Percentiles rank a stretch among this genome's conserved stretches.
phyloP scores from a whole-genome alignment of 106 monocot genomes.

The Triglochin maritima region DNA sequence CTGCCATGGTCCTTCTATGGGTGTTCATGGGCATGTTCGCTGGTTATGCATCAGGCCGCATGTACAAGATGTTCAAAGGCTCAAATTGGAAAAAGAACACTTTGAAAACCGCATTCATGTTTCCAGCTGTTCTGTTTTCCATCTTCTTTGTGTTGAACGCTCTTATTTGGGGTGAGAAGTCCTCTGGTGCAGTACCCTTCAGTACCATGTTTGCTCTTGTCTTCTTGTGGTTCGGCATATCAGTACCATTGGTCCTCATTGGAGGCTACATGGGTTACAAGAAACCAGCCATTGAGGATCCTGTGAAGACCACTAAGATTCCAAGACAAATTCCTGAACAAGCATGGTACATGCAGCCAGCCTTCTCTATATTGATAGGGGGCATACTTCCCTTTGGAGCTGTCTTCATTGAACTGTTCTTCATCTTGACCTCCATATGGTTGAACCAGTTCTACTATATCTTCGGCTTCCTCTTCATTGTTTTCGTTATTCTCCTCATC shows the following conservation, averaged over 20 bases:
- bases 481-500: conserved; percentile 54
- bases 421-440: conserved; percentile 65
- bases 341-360: conserved; percentile 67
- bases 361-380: conserved; percentile 59
- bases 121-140: conserved; percentile 47
- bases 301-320: conserved; percentile 63
- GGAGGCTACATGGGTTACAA: conserved; percentile 60
- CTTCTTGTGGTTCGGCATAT: conserved; percentile 66
- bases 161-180: conserved; percentile 67
- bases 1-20: conserved; percentile 68
- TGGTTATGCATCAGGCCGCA: conserved; percentile 49
- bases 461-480: conserved; percentile 67
- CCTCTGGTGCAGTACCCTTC: conserved; percentile 67
- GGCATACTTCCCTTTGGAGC: conserved; percentile 65
- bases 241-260: conserved; percentile 54
- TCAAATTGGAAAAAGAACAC: conserved; percentile 64
- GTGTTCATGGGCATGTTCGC: conserved; percentile 75
- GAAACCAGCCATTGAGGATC: conserved; percentile 54
- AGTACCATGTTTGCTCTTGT: conserved; percentile 71
- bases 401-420: conserved; percentile 63
- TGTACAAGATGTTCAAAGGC: conserved; percentile 70
- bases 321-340: conserved; percentile 62
- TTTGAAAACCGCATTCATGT: conserved; percentile 53
- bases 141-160: conserved; percentile 61
- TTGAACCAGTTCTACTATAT: conserved; percentile 73